Percentiles rank a stretch among this genome's conserved stretches.
phyloP scores from a whole-genome alignment of 192 early-diverging fungal species.

The Coemansia sp. region DNA sequence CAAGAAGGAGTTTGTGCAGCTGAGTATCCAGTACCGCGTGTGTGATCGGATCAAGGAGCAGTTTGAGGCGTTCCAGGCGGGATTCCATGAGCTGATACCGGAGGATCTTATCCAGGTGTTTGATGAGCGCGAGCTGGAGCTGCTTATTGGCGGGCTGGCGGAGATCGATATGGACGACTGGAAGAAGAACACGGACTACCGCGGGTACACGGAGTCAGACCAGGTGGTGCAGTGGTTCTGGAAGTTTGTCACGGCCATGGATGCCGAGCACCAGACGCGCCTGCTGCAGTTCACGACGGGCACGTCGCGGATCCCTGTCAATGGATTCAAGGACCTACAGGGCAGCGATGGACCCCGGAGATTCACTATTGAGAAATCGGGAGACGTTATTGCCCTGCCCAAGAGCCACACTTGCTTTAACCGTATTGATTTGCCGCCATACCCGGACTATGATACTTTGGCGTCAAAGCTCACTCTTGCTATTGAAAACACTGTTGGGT shows the following conservation, averaged over 20 bases:
- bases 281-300: constrained; percentile 97
- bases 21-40: constrained; percentile 87
- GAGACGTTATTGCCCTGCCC: constrained; percentile 80
- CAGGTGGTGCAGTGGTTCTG: constrained; percentile 96
- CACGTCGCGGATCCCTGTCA: constrained; percentile 96
- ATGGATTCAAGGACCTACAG: constrained; percentile 98
- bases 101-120: constrained; percentile 93
- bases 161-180: constrained; percentile 98
- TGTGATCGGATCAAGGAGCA: constrained; percentile 91
- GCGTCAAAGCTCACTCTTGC: constrained; percentile 82
- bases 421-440: constrained; percentile 93
- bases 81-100: constrained; percentile 96
- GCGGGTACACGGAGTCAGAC: constrained; percentile 96
- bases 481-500: constrained; percentile 95
- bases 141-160: constrained; percentile 94
- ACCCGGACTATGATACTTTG: constrained; percentile 76
- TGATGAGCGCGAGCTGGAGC: constrained; percentile 96
- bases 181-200: constrained; percentile 98
- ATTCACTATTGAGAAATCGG: constrained; percentile 94
- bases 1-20: constrained; percentile 92
- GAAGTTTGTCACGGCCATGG: constrained; percentile 85
- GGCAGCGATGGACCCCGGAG: constrained; percentile 92
- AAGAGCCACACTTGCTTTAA: constrained; percentile 99
- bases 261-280: constrained; percentile 90
- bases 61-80: constrained; percentile 90